phyloP scores from a whole-genome alignment of 345 rosid genomes.

The Geranium brycei region DNA sequence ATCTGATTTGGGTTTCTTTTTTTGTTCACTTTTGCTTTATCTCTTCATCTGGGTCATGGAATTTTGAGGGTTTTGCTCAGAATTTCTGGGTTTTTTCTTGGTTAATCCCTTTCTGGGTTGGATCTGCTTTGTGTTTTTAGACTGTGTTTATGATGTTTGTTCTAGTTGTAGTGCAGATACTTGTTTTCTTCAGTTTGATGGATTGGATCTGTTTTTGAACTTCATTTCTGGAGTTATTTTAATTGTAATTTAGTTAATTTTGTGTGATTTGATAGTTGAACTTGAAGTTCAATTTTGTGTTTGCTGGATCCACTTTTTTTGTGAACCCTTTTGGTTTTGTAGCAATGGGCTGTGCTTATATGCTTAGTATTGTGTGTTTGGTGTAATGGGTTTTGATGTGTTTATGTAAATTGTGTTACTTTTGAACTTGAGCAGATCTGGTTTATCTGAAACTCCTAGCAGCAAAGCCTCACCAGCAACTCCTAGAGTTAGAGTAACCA shows the following conservation, averaged over 20 bases:
- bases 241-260: background rate
- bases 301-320: conserved; percentile 14
- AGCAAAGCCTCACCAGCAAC: conserved; percentile 55
- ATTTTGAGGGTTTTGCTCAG: background rate
- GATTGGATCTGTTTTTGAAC: conserved; percentile 8
- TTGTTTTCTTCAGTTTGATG: background rate
- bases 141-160: background rate
- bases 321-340: background rate
- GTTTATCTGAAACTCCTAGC: conserved; percentile 54
- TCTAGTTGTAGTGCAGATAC: background rate
- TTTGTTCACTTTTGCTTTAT: background rate
- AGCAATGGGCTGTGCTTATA: background rate
- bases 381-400: conserved; percentile 8
- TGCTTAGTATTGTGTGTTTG: conserved; percentile 8
- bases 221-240: background rate
- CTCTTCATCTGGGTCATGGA: background rate
- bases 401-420: conserved; percentile 1
- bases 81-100: background rate
- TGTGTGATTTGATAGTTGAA: background rate
- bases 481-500: conserved; percentile 46
- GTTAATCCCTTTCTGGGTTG: background rate
- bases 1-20: conserved; percentile 17
- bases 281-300: background rate
- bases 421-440: conserved; percentile 43
- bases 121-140: background rate